These are phyloP conservation scores for Leccinum barrowsii DNA, from an alignment of 768 basidiomycete species.

Conservation along the genomic window DNA sequence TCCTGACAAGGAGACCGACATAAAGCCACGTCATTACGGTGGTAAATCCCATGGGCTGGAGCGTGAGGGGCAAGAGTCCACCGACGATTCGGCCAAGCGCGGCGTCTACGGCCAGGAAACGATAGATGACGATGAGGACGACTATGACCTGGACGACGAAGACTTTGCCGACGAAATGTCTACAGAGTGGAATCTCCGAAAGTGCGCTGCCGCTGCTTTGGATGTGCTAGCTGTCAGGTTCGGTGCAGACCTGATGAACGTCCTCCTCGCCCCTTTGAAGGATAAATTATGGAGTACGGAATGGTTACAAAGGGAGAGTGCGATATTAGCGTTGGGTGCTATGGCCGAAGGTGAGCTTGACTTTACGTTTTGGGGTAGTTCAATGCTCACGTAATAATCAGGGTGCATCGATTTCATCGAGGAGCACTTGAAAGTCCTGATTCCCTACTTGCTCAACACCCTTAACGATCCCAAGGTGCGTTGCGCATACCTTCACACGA, in stretches of 20 bases:
- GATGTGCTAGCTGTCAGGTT: slow-evolving; percentile 96
- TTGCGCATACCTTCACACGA: not conserved
- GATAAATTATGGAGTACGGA: slow-evolving; percentile 89
- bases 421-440: slow-evolving; percentile 88
- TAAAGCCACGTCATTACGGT: slow-evolving; percentile 93
- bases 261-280: slow-evolving; percentile 85
- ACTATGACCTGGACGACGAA: slow-evolving; percentile 83
- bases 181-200: slow-evolving; percentile 97
- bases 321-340: slow-evolving; percentile 92
- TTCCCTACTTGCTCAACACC: slow-evolving; percentile 90
- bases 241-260: slow-evolving; percentile 81
- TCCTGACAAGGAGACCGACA: slow-evolving; percentile 92
- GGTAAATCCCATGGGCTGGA: slow-evolving; percentile 83
- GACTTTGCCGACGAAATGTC: slow-evolving; percentile 91
- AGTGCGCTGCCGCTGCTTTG: slow-evolving; percentile 95
- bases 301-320: slow-evolving; percentile 94
- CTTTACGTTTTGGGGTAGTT: not conserved
- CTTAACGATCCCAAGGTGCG: slow-evolving; percentile 87
- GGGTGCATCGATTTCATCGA: slow-evolving; percentile 96
- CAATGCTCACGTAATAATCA: slow-evolving; percentile 30
- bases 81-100: slow-evolving; percentile 36
- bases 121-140: slow-evolving; percentile 81
- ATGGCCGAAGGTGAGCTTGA: slow-evolving; percentile 87
- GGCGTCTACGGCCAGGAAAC: slow-evolving; percentile 82
- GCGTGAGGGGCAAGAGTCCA: slow-evolving; percentile 49